Evolutionary conservation across 2,329 filamentous ascomycete genomes (phyloP), one percentile per base, ranked within the genome.

Genomic region (Colletotrichum camelliae): DNA sequence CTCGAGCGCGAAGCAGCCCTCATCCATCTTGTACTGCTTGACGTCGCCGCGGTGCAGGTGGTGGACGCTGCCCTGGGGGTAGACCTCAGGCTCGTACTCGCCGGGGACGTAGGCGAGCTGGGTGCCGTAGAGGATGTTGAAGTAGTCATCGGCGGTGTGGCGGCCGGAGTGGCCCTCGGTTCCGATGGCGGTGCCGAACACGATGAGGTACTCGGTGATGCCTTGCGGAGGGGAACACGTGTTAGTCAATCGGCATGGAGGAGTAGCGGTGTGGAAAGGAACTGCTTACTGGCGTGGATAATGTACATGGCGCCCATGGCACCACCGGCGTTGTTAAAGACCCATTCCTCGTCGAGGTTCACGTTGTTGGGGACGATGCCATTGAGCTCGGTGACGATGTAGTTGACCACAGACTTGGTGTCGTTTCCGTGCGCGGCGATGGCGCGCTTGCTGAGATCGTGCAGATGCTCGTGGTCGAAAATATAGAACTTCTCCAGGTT

Each of bases 231-330:
- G 4, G 13, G 33, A 61, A 35, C 12, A 70, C 5, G n/a, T 65
- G 68, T 75, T 8, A 74, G 69, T 62, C 15, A 43, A n/a, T 18
- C 29, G 58, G 12, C 35, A 21, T 6, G 15, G 27, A 33, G 35
- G 15, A 52, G 43, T 39, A 52, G 58, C 21, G 27, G 61, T 73
- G 18, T 62, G 31, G 39, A 31, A 55, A 29, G 48, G 57, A 52
- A 1, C 43, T 52, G n/a, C 92, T 83, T 84, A 94, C 94, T 96
- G 75, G 95, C 94, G 83, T 97, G 95, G 80, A 97, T 93, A 78
- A 97, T 93, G 84, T 95, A 96, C 95, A 97, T 97, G 81, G 91
- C 94, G 72, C 95, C 95, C 95, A 97, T 98, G 68, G 95, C 95
- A 78, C 95, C 95, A 68, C 95, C 95, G 67, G 95, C 95, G 82